These are phyloP conservation scores for Ilex aquifolium DNA, from an alignment of 257 asterid species.

Conservation along the genomic window DNA sequence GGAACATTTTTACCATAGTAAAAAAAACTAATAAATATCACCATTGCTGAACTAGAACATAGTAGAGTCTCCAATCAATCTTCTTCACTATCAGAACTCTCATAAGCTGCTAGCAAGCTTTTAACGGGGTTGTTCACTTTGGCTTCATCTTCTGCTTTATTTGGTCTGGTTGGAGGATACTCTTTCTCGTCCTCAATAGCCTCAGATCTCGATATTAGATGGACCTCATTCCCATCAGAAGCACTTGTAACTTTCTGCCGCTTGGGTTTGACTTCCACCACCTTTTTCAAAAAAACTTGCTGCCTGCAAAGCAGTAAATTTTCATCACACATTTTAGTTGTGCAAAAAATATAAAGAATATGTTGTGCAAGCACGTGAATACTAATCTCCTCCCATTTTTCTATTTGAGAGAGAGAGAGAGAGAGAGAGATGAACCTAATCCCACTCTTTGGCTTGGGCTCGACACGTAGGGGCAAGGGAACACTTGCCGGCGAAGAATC, in stretches of 20 bases:
- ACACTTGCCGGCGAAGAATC: conserved; percentile 70
- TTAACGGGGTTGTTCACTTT: conserved; percentile 46
- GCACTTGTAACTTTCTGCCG: conserved; percentile 40
- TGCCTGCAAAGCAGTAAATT: conserved; percentile 45
- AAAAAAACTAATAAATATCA: conserved; percentile 14
- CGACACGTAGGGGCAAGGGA: conserved; percentile 93
- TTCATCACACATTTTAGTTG: not conserved
- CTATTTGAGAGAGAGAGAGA: not conserved
- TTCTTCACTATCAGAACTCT: conserved; percentile 80
- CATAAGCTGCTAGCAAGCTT: conserved; percentile 70
- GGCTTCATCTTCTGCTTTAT: conserved; percentile 18
- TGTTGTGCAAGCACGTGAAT: too few relatives aligned
- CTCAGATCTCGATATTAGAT: conserved; percentile 18
- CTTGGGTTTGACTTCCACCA: conserved; percentile 92
- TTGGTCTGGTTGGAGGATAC: conserved; percentile 23
- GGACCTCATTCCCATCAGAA: conserved; percentile 21
- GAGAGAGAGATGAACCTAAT: conserved; percentile 46
- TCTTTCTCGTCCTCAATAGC: conserved; percentile 24
- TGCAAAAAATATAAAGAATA: too few relatives aligned
- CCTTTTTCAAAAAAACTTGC: conserved; percentile 83
- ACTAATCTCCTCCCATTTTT: too few relatives aligned
- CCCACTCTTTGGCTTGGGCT: conserved; percentile 95
- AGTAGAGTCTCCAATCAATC: not conserved
- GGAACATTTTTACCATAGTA: too few relatives aligned
- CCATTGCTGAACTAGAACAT: too few relatives aligned